These are phyloP conservation scores for Psilocybe cubensis DNA, from an alignment of 768 basidiomycete genomes.

Conservation along the genomic window DNA sequence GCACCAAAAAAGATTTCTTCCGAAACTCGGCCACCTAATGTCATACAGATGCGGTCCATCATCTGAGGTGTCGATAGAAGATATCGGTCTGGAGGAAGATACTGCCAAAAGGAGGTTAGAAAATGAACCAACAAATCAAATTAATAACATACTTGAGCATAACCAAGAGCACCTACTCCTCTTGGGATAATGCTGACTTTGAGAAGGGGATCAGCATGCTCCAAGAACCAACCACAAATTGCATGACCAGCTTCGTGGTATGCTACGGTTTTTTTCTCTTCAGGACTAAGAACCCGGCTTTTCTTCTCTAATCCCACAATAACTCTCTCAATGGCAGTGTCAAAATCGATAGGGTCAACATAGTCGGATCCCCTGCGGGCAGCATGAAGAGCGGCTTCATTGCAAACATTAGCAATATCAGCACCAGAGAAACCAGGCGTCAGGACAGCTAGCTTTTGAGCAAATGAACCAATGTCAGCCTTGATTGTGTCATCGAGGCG, in stretches of 20 bases:
- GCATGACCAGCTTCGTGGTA: slow-evolving; percentile 99
- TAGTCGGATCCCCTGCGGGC: slow-evolving; percentile 82
- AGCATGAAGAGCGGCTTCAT: slow-evolving; percentile 95
- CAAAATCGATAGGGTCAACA: slow-evolving; percentile 87
- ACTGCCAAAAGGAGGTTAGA: slow-evolving; percentile 45
- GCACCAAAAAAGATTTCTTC: slow-evolving; percentile 97
- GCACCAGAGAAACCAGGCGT: slow-evolving; percentile 99
- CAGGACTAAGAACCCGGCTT: slow-evolving; percentile 87
- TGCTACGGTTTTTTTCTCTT: slow-evolving; percentile 98
- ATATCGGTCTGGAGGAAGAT: slow-evolving; percentile 94
- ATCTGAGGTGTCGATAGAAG: slow-evolving; percentile 95
- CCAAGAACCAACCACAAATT: slow-evolving; percentile 97
- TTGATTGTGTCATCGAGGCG: slow-evolving; percentile 62
- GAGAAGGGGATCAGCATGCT: slow-evolving; percentile 94
- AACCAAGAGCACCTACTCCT: slow-evolving; percentile 93
- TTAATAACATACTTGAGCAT: slow-evolving; percentile 75
- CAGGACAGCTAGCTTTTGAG: slow-evolving; percentile 93
- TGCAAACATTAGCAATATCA: slow-evolving; percentile 98
- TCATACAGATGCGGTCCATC: slow-evolving; percentile 97
- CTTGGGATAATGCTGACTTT: slow-evolving; percentile 99
- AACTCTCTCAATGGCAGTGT: slow-evolving; percentile 96
- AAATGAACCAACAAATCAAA: not conserved
- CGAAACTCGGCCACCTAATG: slow-evolving; percentile 94
- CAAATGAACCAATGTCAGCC: slow-evolving; percentile 57
- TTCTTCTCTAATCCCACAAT: slow-evolving; percentile 97